Base-by-base conservation (phyloP, 2,329 filamentous ascomycete species). In the Cryphonectria radicalis region DNA sequence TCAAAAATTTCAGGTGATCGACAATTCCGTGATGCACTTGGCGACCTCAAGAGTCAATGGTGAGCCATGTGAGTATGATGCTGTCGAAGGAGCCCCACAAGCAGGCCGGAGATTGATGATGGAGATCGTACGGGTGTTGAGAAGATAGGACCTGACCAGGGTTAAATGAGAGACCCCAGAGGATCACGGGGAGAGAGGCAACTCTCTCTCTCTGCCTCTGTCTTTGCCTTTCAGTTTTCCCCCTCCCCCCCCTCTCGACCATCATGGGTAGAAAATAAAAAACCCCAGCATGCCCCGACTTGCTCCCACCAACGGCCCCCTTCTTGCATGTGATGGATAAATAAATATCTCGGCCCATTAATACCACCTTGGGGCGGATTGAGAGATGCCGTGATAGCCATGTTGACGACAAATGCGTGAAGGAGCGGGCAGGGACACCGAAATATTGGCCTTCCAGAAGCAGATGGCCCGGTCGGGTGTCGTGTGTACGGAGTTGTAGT, bases 381-480 rank as follows among this genome's bases (percentile, higher is more conserved):
- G 55, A 2, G 28, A 19, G 3, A 32, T 59, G 55, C 55, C 55
- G 55, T 32, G 13, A 32, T 59, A 59, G 25, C 55, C 55, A 19
- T 59, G 13, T 19, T 8, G 53, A 22, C 46, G 3, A 35, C n/a
- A 8, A n/a, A 14, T 40, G 40, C 22, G 17, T 46, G 55, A 35
- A 28, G 35, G 14, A 35, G 40, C 55, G 37, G 57, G 66, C n/a
- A 67, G 37, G 13, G 25, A 17, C 3, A 32, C 8, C 40, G 37
- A 62, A 37, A 59, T 57, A 67, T 11, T 60, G 65, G 55, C 66
- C 66, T 67, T 67, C 66, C 66, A 32, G 40, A 67, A 67, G 55
- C 37, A 67, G 66, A 62, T 19, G 32, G 35, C 3, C 19, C 55
- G 28, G 37, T 46, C 66, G 66, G 66, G 66, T n/a, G 14, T 67